Base-by-base conservation (phyloP, 805 yeast species). In the Wickerhamiella spandovensis region DNA sequence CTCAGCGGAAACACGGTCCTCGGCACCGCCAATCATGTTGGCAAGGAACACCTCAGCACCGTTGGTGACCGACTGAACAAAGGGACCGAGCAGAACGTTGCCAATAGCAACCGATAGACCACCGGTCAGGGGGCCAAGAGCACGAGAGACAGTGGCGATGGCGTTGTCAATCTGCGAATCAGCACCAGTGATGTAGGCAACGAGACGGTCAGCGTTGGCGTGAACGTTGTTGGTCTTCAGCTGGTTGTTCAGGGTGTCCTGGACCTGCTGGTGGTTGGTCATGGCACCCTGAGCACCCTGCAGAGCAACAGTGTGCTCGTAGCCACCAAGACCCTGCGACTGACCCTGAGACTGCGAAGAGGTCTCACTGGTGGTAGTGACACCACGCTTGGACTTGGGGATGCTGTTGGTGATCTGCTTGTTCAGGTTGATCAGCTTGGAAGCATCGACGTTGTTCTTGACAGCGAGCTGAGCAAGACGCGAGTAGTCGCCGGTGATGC, bases 91-190 rank as follows among this genome's bases (percentile, higher is more conserved):
- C 13, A 57, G 47, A 38, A 51, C 45, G 41, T 53, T 50, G 43
- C 53, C 57, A 41, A 57, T 39, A 17, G 54, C 56, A 53, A 44
- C 32, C 12, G 57, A 53, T 12, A 51, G 30, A 39, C 60, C 60
- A 37, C 51, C 49, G 35, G 57, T 54, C 43, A 52, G 30, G 24
- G 56, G 56, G 9, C 55, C 53, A 10, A 56, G 53, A 21, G 56
- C 54, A 5, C 50, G 35, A 28, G 51, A 41, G 17, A 50, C 50
- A 28, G 56, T 52, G 15, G 56, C 64, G 35, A 59, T 49, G 44
- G 59, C 58, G 48, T 60, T 61, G 50, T 63, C 65, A 47, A 58
- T 60, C 53, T 61, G 65, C 35, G 63, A 60, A 48, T 62, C 67
- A 23, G 64, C 56, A 22, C 65, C 66, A 30, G 65, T 59, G 44